Evolutionary conservation across 2,329 filamentous ascomycete genomes (phyloP).

Genomic region (Lasiodiplodia sp.): DNA sequence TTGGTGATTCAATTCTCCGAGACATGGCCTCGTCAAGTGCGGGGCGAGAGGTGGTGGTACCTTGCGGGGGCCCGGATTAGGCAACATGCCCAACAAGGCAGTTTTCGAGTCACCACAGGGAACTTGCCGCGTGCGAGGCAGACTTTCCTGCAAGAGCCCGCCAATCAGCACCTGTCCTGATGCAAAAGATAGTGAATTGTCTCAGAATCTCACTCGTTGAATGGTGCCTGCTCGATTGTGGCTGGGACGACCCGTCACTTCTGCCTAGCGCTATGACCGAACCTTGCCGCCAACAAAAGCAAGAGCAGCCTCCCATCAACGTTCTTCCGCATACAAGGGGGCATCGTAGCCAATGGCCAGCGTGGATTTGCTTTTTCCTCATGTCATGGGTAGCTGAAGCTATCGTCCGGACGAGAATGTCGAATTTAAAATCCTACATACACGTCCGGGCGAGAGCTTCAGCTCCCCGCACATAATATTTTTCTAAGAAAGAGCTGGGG

Average conservation of each 20-base stretch:
- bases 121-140: constrained; percentile 1
- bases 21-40: background rate
- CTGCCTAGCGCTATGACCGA: background rate
- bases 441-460: too few relatives aligned
- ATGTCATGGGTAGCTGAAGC: too few relatives aligned
- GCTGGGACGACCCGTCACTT: background rate
- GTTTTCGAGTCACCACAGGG: background rate
- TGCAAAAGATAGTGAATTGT: background rate
- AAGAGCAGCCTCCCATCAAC: too few relatives aligned
- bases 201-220: background rate
- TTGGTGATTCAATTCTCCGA: background rate
- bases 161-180: background rate
- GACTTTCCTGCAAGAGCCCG: background rate
- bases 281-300: too few relatives aligned
- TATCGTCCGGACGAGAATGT: too few relatives aligned
- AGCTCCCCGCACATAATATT: too few relatives aligned
- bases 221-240: background rate
- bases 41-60: background rate
- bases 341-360: too few relatives aligned
- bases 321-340: too few relatives aligned
- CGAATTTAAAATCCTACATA: too few relatives aligned
- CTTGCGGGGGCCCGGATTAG: background rate
- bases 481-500: too few relatives aligned
- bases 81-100: background rate
- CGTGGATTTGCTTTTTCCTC: too few relatives aligned